Evolutionary conservation across 257 asterid species (phyloP), one percentile per base, ranked within the genome.

Genomic region (Prunella vulgaris): DNA sequence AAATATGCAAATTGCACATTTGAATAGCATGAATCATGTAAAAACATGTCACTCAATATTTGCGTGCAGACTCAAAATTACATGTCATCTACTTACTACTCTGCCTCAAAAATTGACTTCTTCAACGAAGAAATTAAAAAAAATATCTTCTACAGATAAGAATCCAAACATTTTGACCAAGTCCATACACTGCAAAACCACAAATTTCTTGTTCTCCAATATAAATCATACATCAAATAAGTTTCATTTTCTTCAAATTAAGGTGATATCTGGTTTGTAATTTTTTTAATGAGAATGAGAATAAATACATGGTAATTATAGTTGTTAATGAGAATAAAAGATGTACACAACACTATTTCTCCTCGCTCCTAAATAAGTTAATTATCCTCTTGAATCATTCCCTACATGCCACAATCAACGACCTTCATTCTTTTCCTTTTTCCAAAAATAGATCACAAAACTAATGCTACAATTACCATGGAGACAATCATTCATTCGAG

Each of bases 1-100:
- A 30, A 73, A 10, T 56, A 25, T 30, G 40, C 27, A 14, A 73
- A 42, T 1, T 53, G 30, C 42, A 53, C 25, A 35, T 24, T 38
- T 25, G 24, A 64, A 42, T 51, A 15, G 20, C 20, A 33, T 49
- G 30, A 27, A 37, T 30, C 48, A 72, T 67, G 54, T 33, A 15
- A 66, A 48, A 48, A 46, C 64, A 38, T 32, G 56, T 7, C 32
- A 27, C 28, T 13, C 35, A 8, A 22, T 37, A 49, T 14, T 66
- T 33, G 77, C 72, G 14, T 24, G 60, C 18, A 44, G 70, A 32
- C 25, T 30, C 22, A 10, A 70, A 61, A 66, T 51, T 73, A 56
- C 56, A 30, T 49, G 49, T 54, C 59, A 67, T 38, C 22, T 38
- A 1, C 64, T 54, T 52, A 46, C n/a, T n/a, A 38, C 28, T 4